Evolutionary conservation across 176 grass and related monocot species (phyloP).

Genomic region (Poa annua): DNA sequence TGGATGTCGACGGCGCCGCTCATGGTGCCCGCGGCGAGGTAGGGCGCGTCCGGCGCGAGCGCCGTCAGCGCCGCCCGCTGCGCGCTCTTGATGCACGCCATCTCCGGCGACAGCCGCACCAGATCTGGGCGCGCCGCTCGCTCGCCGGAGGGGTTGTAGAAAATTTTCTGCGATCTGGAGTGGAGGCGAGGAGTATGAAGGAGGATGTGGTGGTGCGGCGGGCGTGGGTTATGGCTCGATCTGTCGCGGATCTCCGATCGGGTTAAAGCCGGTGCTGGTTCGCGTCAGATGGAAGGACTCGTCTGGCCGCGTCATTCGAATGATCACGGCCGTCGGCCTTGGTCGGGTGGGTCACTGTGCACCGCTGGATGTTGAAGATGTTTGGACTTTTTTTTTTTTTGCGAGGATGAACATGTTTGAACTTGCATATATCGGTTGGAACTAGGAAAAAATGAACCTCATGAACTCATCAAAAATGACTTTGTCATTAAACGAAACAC

Average conservation of each 20-base stretch:
- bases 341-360: neutral
- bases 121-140: slow-evolving; percentile 54
- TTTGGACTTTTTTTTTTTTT: neutral
- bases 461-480: too few relatives aligned
- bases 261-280: slow-evolving; percentile 3
- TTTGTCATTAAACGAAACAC: too few relatives aligned
- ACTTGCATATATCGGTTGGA: neutral
- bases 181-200: neutral
- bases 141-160: neutral
- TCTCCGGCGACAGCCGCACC: slow-evolving; percentile 45
- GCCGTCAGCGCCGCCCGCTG: slow-evolving; percentile 87
- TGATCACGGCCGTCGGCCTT: neutral
- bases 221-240: slow-evolving; percentile 30
- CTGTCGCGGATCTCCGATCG: slow-evolving; percentile 43
- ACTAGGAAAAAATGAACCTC: neutral
- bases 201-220: slow-evolving; percentile 29
- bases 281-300: slow-evolving; percentile 28
- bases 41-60: slow-evolving; percentile 83
- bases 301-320: slow-evolving; percentile 20
- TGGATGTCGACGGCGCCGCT: slow-evolving; percentile 77
- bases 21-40: slow-evolving; percentile 93
- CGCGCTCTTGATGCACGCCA: slow-evolving; percentile 99
- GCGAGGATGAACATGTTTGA: neutral
- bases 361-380: slow-evolving; percentile 27
- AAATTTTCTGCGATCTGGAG: slow-evolving; percentile 45